A percentile compares a stretch with the other conserved stretches of the same genome.
phyloP scores from a whole-genome alignment of 306 rosid species.

The Glycyrrhiza uralensis region DNA sequence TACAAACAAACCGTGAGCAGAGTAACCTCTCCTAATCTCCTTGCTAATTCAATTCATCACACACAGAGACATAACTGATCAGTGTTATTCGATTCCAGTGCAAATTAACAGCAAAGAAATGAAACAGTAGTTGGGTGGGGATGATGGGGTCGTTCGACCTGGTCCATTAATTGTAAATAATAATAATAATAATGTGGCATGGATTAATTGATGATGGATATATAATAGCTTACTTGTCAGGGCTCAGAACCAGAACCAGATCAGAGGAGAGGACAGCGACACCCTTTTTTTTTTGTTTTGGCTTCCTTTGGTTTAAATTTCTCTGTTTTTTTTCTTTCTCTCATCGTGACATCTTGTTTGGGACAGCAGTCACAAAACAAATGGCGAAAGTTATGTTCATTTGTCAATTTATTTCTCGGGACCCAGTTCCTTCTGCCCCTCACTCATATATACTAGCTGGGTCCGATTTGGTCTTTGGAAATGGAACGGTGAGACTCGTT shows the following conservation, averaged over 20 bases:
- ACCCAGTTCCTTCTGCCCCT: neutral
- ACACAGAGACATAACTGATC: too few relatives aligned
- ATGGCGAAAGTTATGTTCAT: neutral
- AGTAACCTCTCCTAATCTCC: too few relatives aligned
- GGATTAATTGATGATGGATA: too few relatives aligned
- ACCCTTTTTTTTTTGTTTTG: neutral
- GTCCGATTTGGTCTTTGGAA: neutral
- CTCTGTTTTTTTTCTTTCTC: neutral
- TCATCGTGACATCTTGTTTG: neutral
- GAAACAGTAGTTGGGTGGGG: too few relatives aligned
- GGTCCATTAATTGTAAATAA: too few relatives aligned
- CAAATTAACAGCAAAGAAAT: too few relatives aligned
- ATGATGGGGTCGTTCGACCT: too few relatives aligned
- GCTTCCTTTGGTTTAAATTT: neutral
- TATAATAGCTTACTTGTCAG: too few relatives aligned
- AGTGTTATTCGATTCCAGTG: too few relatives aligned
- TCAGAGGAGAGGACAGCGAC: neutral
- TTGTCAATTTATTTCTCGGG: constrained; percentile 23
- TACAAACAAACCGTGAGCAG: too few relatives aligned
- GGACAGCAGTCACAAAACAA: neutral
- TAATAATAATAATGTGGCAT: too few relatives aligned
- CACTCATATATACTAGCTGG: neutral
- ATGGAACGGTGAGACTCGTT: neutral
- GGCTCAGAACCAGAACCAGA: neutral
- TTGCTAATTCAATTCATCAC: too few relatives aligned